Conservation (phyloP, 345 rosid species). For the Mangifera indica region DNA sequence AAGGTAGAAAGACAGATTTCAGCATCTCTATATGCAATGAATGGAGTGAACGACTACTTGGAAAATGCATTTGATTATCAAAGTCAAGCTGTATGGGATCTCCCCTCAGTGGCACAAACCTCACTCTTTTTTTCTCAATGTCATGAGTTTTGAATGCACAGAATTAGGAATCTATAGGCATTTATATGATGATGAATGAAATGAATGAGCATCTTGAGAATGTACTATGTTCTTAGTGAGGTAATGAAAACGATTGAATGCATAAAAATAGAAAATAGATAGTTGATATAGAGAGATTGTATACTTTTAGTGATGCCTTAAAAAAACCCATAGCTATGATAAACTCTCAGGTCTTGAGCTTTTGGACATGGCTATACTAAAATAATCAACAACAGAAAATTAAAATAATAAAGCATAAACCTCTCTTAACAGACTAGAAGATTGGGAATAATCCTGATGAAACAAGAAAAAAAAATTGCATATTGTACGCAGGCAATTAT, state of each 20-base stretch:
- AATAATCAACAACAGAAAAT: background rate
- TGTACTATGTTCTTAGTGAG: background rate
- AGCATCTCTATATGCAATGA: conserved; percentile 60
- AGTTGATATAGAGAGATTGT: background rate
- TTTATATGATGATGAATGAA: conserved; percentile 1
- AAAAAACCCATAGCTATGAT: background rate
- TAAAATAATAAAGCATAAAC: background rate
- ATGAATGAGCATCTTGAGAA: conserved; percentile 1
- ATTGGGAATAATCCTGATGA: background rate
- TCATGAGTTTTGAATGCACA: background rate
- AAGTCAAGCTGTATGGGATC: conserved; percentile 61
- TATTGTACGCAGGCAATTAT: background rate
- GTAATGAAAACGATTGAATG: conserved; percentile 3
- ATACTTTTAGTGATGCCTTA: background rate
- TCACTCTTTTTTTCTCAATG: conserved; percentile 21
- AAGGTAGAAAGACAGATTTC: conserved; percentile 69
- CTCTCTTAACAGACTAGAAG: background rate
- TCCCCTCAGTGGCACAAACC: conserved; percentile 50
- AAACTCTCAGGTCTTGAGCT: background rate
- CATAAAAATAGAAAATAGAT: background rate
- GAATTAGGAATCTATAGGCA: background rate
- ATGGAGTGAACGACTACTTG: conserved; percentile 52
- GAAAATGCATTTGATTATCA: conserved; percentile 40
- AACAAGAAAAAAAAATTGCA: background rate
- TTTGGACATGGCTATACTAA: background rate